A percentile compares a stretch with the other conserved stretches of the same genome.
These are phyloP conservation scores for Oryza meridionalis DNA, from an alignment of 176 grass and related monocot species.

Conservation along the genomic window DNA sequence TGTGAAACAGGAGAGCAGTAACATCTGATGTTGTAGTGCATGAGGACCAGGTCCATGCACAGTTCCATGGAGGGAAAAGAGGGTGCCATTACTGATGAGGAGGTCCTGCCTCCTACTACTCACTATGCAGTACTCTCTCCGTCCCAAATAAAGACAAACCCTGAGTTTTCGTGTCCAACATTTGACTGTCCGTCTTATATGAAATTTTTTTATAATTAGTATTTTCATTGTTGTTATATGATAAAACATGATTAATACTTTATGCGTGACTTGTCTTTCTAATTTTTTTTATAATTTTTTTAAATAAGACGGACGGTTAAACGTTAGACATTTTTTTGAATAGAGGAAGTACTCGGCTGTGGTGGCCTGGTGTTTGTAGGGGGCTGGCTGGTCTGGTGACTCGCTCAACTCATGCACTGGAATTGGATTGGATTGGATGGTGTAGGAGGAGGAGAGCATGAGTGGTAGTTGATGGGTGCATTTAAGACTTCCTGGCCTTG, in stretches of 20 bases:
- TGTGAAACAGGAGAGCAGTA: neutral
- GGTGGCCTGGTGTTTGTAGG: neutral
- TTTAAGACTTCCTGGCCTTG: constrained; percentile 33
- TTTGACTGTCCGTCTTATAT: no score
- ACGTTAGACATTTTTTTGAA: no score
- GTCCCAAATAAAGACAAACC: no score
- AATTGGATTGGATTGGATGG: constrained; percentile 10
- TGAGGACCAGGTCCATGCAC: neutral
- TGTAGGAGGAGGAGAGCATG: neutral
- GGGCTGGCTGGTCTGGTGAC: neutral
- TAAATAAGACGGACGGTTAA: no score
- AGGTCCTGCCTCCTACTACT: constrained; percentile 4
- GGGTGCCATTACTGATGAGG: neutral
- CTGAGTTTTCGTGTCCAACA: no score
- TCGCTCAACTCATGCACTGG: constrained; percentile 1
- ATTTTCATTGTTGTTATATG: no score
- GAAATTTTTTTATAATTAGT: no score
- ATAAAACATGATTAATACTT: no score
- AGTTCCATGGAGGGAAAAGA: neutral
- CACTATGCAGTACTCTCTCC: no score
- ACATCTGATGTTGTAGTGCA: constrained; percentile 2
- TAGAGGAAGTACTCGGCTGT: neutral
- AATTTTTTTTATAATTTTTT: no score
- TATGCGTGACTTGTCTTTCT: no score
- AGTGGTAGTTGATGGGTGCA: constrained; percentile 39